These are phyloP conservation scores for Sphagnum contortum DNA, from an alignment of 225 moss, liverwort and hornwort genomes.

Conservation along the genomic window DNA sequence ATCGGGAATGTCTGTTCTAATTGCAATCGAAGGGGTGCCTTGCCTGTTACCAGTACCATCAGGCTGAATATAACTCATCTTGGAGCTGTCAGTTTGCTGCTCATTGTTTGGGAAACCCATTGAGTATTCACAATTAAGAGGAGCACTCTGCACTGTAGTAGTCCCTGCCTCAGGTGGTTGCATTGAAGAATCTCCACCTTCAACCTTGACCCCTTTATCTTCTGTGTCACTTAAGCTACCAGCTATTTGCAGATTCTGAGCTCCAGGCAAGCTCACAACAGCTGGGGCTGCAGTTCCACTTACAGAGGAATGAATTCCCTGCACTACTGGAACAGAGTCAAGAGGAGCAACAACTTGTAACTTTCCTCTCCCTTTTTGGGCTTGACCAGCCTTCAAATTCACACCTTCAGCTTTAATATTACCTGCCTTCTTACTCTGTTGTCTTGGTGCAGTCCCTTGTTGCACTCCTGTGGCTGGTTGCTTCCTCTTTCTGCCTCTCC, in stretches of 20 bases:
- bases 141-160: too few relatives aligned
- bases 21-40: background rate
- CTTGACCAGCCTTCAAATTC: background rate
- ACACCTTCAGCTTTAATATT: background rate
- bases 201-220: conserved; percentile 4
- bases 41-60: too few relatives aligned
- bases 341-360: background rate
- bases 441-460: conserved; percentile 10
- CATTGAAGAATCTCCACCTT: conserved; percentile 12
- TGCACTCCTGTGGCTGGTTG: conserved; percentile 13
- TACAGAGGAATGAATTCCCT: conserved; percentile 20
- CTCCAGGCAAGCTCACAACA: conserved; percentile 21
- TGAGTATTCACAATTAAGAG: too few relatives aligned
- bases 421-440: conserved; percentile 7
- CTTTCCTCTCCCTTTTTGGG: background rate
- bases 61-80: too few relatives aligned
- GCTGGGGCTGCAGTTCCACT: background rate
- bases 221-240: conserved; percentile 6
- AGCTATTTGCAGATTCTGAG: conserved; percentile 14
- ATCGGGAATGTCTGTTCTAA: conserved; percentile 1
- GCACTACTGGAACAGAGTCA: conserved; percentile 20
- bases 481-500: conserved; percentile 19
- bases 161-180: conserved; percentile 1
- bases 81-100: too few relatives aligned
- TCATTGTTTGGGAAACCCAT: too few relatives aligned